These are phyloP conservation scores for Penicillium goetzii DNA, from an alignment of 495 filamentous ascomycete genomes.

Conservation along the genomic window DNA sequence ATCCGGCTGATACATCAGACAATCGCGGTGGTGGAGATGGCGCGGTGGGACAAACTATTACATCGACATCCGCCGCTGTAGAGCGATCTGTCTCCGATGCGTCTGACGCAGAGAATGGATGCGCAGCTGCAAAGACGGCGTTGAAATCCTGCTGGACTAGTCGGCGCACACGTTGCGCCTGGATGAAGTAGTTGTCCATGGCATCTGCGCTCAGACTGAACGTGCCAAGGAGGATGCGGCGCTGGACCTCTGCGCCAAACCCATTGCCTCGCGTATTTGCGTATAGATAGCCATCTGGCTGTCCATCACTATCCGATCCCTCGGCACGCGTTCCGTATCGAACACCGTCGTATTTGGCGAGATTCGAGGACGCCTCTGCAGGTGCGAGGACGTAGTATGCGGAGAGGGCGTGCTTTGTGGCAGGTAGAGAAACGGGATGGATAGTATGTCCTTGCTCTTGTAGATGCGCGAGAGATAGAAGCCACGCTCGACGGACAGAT, in stretches of 20 bases:
- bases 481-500: slow-evolving; percentile 70
- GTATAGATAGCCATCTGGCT: slow-evolving; percentile 64
- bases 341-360: slow-evolving; percentile 96
- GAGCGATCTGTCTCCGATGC: slow-evolving; percentile 37
- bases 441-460: slow-evolving; percentile 66
- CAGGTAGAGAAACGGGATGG: slow-evolving; percentile 77
- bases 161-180: slow-evolving; percentile 85
- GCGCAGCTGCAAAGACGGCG: slow-evolving; percentile 65
- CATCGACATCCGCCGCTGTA: slow-evolving; percentile 67
- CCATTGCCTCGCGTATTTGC: slow-evolving; percentile 69
- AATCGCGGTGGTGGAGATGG: slow-evolving; percentile 75
- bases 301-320: slow-evolving; percentile 32
- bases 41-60: slow-evolving; percentile 86
- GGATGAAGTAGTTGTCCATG: slow-evolving; percentile 95
- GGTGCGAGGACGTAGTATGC: slow-evolving; percentile 96
- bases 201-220: slow-evolving; percentile 89
- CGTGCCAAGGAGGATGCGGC: slow-evolving; percentile 84
- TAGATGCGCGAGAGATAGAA: slow-evolving; percentile 58
- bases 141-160: slow-evolving; percentile 88
- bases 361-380: slow-evolving; percentile 93
- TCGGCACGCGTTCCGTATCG: slow-evolving; percentile 72
- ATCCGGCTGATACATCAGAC: slow-evolving; percentile 44
- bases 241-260: slow-evolving; percentile 83
- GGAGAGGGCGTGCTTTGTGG: slow-evolving; percentile 81
- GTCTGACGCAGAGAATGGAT: slow-evolving; percentile 59